Conservation (phyloP, 352 stramenopile genomes). For the Phytophthora macrochlamydospora region DNA sequence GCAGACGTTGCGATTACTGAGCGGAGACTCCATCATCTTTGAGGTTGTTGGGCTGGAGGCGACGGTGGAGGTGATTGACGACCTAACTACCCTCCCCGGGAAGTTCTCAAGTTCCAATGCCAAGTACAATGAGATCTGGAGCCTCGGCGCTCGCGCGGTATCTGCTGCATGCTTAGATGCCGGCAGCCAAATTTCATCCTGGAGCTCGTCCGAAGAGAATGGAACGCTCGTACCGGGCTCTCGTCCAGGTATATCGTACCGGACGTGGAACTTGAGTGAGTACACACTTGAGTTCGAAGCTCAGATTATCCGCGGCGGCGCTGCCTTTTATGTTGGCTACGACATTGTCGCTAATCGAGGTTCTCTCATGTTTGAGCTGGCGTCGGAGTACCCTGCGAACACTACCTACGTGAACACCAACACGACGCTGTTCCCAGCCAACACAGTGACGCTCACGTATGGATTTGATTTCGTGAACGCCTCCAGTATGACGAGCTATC, state of each 20-base stretch:
- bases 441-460: constrained; percentile 19
- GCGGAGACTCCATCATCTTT: constrained; percentile 17
- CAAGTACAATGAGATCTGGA: constrained; percentile 28
- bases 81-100: constrained; percentile 14
- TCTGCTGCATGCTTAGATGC: constrained; percentile 16
- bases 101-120: constrained; percentile 25
- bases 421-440: constrained; percentile 23
- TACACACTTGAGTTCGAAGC: constrained; percentile 27
- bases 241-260: constrained; percentile 20
- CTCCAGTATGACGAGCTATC: constrained; percentile 14
- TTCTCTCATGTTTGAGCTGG: constrained; percentile 22
- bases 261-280: constrained; percentile 21
- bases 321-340: constrained; percentile 17
- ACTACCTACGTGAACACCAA: constrained; percentile 25
- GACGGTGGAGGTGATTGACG: constrained; percentile 20
- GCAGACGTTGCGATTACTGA: constrained; percentile 23
- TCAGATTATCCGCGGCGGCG: constrained; percentile 22
- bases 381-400: constrained; percentile 24
- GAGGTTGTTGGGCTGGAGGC: constrained; percentile 18
- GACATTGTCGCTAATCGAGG: constrained; percentile 23
- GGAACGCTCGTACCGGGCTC: constrained; percentile 19
- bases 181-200: constrained; percentile 17
- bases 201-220: constrained; percentile 20
- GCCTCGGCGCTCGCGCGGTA: constrained; percentile 21
- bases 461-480: constrained; percentile 26